These are phyloP conservation scores for Sphagnum tenellum DNA, from an alignment of 225 moss, liverwort and hornwort species.

Conservation along the genomic window DNA sequence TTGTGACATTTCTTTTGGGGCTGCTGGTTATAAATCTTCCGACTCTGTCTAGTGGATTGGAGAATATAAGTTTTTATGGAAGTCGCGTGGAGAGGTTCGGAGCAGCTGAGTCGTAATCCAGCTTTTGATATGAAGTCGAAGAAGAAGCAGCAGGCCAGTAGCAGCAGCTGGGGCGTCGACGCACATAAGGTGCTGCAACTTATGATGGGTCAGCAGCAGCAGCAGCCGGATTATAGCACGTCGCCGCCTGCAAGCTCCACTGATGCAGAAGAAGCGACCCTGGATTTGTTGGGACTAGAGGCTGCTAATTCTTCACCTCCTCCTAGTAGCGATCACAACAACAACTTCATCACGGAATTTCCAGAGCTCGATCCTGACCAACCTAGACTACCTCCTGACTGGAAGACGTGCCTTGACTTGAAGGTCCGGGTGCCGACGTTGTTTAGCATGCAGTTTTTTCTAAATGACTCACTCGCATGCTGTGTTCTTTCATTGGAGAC, in stretches of 20 bases:
- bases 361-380: slow-evolving; percentile 61
- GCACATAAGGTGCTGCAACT: slow-evolving; percentile 64
- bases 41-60: too few species aligned
- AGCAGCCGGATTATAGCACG: background rate
- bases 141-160: slow-evolving; percentile 1
- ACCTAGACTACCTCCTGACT: slow-evolving; percentile 28
- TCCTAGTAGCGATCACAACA: slow-evolving; percentile 9
- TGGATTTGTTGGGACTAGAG: slow-evolving; percentile 38
- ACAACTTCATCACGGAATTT: slow-evolving; percentile 33
- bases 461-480: too few species aligned
- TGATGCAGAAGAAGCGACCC: slow-evolving; percentile 21
- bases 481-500: too few species aligned
- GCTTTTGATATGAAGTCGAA: slow-evolving; percentile 15
- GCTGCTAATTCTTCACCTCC: background rate
- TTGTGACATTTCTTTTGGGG: too few species aligned
- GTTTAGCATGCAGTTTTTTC: too few species aligned
- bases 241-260: background rate
- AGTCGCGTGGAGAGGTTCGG: slow-evolving; percentile 50
- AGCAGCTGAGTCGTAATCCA: slow-evolving; percentile 16
- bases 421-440: slow-evolving; percentile 19
- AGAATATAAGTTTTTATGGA: slow-evolving; percentile 37
- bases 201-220: slow-evolving; percentile 56
- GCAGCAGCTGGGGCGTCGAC: slow-evolving; percentile 47
- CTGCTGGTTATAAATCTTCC: too few species aligned
- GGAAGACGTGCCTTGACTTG: slow-evolving; percentile 71